phyloP scores from a whole-genome alignment of 345 rosid genomes.

The Microcos paniculata region DNA sequence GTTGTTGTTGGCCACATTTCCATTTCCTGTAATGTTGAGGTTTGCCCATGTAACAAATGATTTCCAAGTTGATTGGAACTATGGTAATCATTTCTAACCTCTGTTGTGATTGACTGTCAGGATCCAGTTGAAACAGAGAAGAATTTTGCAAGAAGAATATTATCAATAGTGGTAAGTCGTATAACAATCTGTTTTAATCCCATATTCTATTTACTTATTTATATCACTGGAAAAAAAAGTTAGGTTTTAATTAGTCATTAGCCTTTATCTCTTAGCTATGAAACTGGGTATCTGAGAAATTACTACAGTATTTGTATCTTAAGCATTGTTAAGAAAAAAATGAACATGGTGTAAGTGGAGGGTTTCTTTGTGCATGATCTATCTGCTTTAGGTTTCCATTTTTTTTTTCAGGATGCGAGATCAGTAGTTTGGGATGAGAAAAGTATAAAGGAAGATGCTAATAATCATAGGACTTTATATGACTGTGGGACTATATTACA shows the following conservation, averaged over 20 bases:
- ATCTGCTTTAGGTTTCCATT: not conserved
- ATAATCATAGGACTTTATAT: not conserved
- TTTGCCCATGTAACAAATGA: conserved; percentile 21
- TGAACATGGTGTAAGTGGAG: not conserved
- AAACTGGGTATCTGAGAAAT: not conserved
- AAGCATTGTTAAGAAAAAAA: not conserved
- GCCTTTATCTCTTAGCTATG: not conserved
- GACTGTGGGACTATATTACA: not conserved
- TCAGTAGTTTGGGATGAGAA: not conserved
- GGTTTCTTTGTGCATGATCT: not conserved
- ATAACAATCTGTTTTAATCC: conserved; percentile 10
- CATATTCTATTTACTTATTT: not conserved
- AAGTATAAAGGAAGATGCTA: conserved; percentile 1
- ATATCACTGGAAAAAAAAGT: not conserved
- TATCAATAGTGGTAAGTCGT: conserved; percentile 75
- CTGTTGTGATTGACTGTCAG: conserved; percentile 37
- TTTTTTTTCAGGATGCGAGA: not conserved
- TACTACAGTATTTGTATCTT: not conserved
- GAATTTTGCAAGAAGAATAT: conserved; percentile 77
- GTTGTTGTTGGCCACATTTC: conserved; percentile 60
- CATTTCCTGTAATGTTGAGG: conserved; percentile 88
- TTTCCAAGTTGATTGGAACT: not conserved
- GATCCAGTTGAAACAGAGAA: conserved; percentile 91
- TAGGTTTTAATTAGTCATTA: conserved; percentile 6
- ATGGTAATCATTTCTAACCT: conserved; percentile 18